These are phyloP conservation scores for Cardiosporidium cionae DNA, from an alignment of 169 alveolate genomes.

Conservation along the genomic window DNA sequence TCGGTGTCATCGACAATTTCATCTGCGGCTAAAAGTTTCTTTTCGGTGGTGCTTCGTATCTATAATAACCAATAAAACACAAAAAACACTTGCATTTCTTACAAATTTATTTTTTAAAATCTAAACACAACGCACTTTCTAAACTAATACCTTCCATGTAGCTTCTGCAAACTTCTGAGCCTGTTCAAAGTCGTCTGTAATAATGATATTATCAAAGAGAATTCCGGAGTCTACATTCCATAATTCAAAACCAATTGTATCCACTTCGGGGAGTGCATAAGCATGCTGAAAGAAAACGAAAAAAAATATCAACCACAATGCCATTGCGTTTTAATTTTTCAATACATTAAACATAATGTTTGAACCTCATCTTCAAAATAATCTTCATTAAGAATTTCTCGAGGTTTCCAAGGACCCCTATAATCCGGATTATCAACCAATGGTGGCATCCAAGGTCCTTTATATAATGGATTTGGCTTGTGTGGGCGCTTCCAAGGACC, in stretches of 20 bases:
- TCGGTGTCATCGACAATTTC: no score
- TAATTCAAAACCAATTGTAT: neutral
- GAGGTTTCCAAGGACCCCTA: neutral
- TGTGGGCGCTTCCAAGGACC: constrained; percentile 39
- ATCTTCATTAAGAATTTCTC: neutral
- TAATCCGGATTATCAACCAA: constrained; percentile 4
- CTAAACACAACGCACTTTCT: no score
- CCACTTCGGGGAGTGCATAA: no score
- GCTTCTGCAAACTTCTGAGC: neutral
- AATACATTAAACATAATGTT: no score
- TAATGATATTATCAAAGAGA: neutral
- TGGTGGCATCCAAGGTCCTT: constrained; percentile 35
- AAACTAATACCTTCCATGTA: neutral
- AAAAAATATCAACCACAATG: no score
- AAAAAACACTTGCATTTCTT: no score
- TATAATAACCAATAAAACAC: no score
- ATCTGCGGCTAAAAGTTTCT: no score
- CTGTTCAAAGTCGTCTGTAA: neutral
- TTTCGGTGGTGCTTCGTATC: no score
- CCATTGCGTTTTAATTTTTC: no score
- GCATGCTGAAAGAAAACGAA: no score
- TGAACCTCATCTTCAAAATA: neutral
- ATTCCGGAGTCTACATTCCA: constrained; percentile 4
- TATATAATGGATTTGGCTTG: constrained; percentile 28
- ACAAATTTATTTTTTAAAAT: no score